Evolutionary conservation across 768 basidiomycete genomes (phyloP), one percentile per base, ranked within the genome.

Genomic region (Trametes villosa): DNA sequence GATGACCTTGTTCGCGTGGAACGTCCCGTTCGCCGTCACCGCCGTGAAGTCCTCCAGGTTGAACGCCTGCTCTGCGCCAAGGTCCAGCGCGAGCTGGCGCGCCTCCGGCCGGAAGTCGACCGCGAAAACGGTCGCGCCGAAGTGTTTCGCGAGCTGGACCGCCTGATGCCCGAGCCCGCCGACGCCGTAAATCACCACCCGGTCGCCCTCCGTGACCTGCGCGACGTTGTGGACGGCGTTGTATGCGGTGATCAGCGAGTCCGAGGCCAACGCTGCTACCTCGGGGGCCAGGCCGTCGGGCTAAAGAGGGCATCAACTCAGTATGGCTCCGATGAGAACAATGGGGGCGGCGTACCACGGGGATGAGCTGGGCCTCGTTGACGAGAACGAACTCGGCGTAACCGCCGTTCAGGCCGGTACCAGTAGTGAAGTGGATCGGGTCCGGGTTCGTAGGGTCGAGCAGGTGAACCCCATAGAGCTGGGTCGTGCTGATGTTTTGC

Each of bases 101-200:
- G 68, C 67, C 2, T 45, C 62, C 7, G 65, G 65, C 42, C 63
- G 63, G 52, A 63, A 60, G 53, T 71, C 70, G 38, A 59, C 57
- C 6, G 65, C 70, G 51, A 64, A 71, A 2, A 71, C 70, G 44
- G 59, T 67, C 22, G 70, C 70, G 4, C 67, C 70, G 52, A 62
- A 65, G 55, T 64, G 60, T 38, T 66, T 65, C 9, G 66, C 68
- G 22, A 67, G 62, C 50, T 71, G 70, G 38, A 69, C 47, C 0
- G 59, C 59, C 36, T 41, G 46, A 29, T 60, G 59, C 2, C 47
- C 59, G 29, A 60, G 46, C 66, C 60, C 59, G 34, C 59, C 53
- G 11, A 60, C 0, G 71, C 66, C 40, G 50, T 48, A 47, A 22
- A 61, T 9, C 44, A 52, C 53, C n/a, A 54, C 59, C 15, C 53